Base-by-base conservation (phyloP, 169 alveolate genomes). In the Cryptosporidium andersoni region DNA sequence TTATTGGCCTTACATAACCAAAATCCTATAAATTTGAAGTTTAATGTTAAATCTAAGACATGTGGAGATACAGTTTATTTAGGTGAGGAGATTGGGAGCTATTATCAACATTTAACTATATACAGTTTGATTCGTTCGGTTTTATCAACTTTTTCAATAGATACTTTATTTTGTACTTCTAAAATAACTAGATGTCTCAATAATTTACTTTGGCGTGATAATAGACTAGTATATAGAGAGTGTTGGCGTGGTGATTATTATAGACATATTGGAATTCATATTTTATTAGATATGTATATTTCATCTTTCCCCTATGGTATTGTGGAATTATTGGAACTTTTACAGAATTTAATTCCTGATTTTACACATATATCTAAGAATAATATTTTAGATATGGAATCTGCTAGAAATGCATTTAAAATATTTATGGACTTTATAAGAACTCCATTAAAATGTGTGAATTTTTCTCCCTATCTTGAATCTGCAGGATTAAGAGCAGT, bases 171-270 rank as follows among this genome's bases (percentile, higher is more conserved):
- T 42, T 74, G 40, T n/a, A 60, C 51, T 58, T 66, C 85, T 8
- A 74, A 58, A 36, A 74, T 74, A 16, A 55, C 85, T 2, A 56
- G 43, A 43, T 47, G 45, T 74, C n/a, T 74, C 45, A 74, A 68
- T 43, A 45, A 16, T 7, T 4, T 74, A 16, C 49, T 74, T 7
- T 58, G 85, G 48, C 55, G 60, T 58, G 85, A 74, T 6, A 66
- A 66, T 16, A 74, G 74, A 58, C 6, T 74, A 25, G 85, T 74
- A 3, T 74, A 34, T 51, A 56, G 85, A 12, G 85, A 74, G 34
- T 74, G 85, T 42, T 74, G 85, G 85, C 55, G 85, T 58, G 85
- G 85, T 14, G 85, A 74, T 63, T 74, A 74, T 74, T 74, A 58
- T 16, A 56, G 85, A 43, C 85, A 74, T 37, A 74, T 74, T 7